Percentiles rank a stretch among this genome's conserved stretches.
These are phyloP conservation scores for Candida verbasci DNA, from an alignment of 805 yeast genomes.

Conservation along the genomic window DNA sequence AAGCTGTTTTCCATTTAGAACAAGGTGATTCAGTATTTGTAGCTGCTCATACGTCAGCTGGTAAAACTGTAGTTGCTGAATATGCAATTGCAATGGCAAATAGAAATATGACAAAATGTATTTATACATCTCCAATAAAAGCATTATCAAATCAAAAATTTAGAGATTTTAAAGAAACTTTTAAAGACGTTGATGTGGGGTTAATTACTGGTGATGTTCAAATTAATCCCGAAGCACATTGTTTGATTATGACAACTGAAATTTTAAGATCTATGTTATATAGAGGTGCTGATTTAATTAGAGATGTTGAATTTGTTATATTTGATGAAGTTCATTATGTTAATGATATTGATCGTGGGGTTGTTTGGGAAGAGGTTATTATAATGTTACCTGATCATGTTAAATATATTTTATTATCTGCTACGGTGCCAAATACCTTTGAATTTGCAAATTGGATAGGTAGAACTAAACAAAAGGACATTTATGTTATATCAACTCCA, in stretches of 20 bases:
- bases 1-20: conserved; percentile 92
- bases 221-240: conserved; percentile 92
- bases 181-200: conserved; percentile 83
- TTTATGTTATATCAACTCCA: conserved; percentile 93
- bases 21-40: conserved; percentile 98
- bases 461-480: conserved; percentile 91
- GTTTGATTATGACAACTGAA: conserved; percentile 97
- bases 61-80: conserved; percentile 97
- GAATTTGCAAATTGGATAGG: conserved; percentile 99
- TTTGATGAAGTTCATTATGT: conserved; percentile 98
- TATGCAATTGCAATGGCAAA: conserved; percentile 97
- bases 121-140: conserved; percentile 93
- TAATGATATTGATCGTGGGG: conserved; percentile 95
- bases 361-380: conserved; percentile 98
- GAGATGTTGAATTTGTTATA: conserved; percentile 96
- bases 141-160: conserved; percentile 88
- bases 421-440: conserved; percentile 97
- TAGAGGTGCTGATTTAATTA: conserved; percentile 90
- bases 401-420: conserved; percentile 84
- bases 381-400: conserved; percentile 97
- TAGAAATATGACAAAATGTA: conserved; percentile 93
- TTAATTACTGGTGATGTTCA: conserved; percentile 97
- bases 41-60: conserved; percentile 98
- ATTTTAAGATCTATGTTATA: conserved; percentile 92
- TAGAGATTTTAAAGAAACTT: conserved; percentile 77